phyloP scores from a whole-genome alignment of 2,329 filamentous ascomycete genomes.

The Metarhizium robertsii region DNA sequence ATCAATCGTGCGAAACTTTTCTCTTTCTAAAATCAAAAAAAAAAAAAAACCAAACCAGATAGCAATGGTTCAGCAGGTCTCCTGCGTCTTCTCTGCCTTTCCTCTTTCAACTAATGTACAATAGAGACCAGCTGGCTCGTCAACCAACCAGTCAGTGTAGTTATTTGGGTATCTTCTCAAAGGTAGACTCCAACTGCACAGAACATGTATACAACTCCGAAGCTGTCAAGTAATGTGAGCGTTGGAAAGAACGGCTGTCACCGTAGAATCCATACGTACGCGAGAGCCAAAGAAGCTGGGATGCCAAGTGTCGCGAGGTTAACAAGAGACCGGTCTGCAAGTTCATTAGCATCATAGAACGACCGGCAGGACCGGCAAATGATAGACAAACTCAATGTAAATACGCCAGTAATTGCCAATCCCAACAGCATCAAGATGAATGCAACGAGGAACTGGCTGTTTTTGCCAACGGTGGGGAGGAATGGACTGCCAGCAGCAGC shows the following conservation, averaged over 20 bases:
- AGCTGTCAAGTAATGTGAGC: constrained; percentile 39
- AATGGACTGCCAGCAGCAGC: constrained; percentile 83
- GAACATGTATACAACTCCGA: constrained; percentile 97
- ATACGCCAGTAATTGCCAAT: constrained; percentile 65
- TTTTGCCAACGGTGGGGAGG: constrained; percentile 69
- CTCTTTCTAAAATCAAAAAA: constrained; percentile 8
- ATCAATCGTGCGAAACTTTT: background rate
- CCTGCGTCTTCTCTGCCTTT: constrained; percentile 15
- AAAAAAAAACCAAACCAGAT: constrained; percentile 11
- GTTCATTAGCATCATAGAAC: background rate
- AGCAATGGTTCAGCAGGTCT: constrained; percentile 18
- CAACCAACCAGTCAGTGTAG: background rate
- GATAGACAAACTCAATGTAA: constrained; percentile 74
- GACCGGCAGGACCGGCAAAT: background rate
- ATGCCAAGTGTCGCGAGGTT: constrained; percentile 71
- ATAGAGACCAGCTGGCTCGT: constrained; percentile 15
- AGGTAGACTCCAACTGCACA: constrained; percentile 98
- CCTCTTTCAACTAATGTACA: constrained; percentile 29
- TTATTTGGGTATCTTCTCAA: constrained; percentile 49
- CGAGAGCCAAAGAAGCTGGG: constrained; percentile 80
- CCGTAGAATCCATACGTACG: constrained; percentile 48
- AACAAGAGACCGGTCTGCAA: constrained; percentile 66
- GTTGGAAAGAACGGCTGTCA: background rate
- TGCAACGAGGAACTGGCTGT: constrained; percentile 72
- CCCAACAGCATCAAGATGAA: constrained; percentile 66